A percentile compares a stretch with the other conserved stretches of the same genome.
Conservation (phyloP, 2,329 filamentous ascomycete genomes). For the Leptographium galeiforme region DNA sequence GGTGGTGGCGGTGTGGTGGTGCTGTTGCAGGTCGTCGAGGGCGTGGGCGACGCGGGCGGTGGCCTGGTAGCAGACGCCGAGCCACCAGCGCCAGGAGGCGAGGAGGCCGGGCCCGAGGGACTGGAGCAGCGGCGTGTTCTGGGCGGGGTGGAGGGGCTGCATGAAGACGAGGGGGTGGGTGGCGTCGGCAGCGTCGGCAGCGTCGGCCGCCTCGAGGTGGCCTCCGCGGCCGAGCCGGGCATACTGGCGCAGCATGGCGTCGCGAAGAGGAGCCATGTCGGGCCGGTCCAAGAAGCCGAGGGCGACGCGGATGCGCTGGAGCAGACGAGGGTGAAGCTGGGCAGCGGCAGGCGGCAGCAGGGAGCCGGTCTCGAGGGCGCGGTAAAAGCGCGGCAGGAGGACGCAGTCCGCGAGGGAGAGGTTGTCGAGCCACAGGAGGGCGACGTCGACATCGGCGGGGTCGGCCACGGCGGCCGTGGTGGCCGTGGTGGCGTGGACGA, state of each 20-base stretch:
- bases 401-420: conserved; percentile 32
- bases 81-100: conserved; percentile 24
- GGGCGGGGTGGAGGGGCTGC: conserved; percentile 44
- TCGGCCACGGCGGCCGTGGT: conserved; percentile 6
- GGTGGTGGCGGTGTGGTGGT: conserved; percentile 23
- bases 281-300: conserved; percentile 16
- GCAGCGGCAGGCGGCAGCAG: not conserved
- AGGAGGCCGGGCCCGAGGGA: conserved; percentile 16
- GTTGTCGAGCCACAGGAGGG: conserved; percentile 29
- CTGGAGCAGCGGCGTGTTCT: conserved; percentile 40
- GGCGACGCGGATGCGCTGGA: conserved; percentile 8
- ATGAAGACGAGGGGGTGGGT: conserved; percentile 6
- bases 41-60: conserved; percentile 30
- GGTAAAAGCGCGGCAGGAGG: conserved; percentile 18
- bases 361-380: not conserved
- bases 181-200: not conserved
- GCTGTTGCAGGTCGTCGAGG: conserved; percentile 25
- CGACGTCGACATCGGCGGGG: conserved; percentile 15
- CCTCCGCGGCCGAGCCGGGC: not conserved
- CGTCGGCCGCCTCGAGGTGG: not conserved
- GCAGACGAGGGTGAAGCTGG: not conserved
- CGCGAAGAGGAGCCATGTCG: conserved; percentile 18
- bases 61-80: conserved; percentile 38
- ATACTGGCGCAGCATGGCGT: conserved; percentile 21
- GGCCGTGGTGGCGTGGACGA: conserved; percentile 19